Evolutionary conservation across 1,284 basidiomycete genomes (phyloP), one percentile per base, ranked within the genome.

Genomic region (Tetrapyrgos nigripes): DNA sequence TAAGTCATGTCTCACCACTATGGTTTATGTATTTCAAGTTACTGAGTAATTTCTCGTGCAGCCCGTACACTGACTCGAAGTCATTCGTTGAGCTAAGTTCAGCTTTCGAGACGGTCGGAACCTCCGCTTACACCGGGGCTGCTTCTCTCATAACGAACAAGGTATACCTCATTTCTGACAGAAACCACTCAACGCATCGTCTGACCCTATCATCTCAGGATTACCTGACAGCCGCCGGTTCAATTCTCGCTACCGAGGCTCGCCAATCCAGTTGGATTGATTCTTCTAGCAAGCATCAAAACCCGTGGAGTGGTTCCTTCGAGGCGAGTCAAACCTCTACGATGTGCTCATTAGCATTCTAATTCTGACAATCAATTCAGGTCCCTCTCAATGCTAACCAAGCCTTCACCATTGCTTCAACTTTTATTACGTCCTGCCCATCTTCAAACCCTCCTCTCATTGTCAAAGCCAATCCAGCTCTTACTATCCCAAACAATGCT

Each of bases 51-150:
- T 37, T 52, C 21, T 29, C 11, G 40, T 57, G 40, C 40, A 89
- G 88, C 71, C 80, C 82, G 23, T 76, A 79, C 64, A 72, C 72
- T 14, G 79, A 81, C 55, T 73, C 79, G 1, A 71, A 71, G 55
- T 72, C 77, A 2, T 91, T 90, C 70, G 74, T 83, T 33, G 76
- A 79, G 13, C 72, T 83, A 31, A 79, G 84, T 23, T 77, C 78
- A 62, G 76, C 83, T 9, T 70, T 91, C n/a, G 87, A 89, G 70
- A 81, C 78, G 24, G 79, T 89, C 48, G 83, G 81, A n/a, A 75
- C 77, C 1, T 70, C 70, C 14, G 85, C 83, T 3, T 89, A 87
- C 68, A 77, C 80, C 55, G 87, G 87, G 19, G 80, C 81, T 1
- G 74, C 83, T 3, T 70, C 73, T 28, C 76, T 77, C 64, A 76